Evolutionary conservation across 2,329 filamentous ascomycete species (phyloP).

Genomic region (Knufia petricola): DNA sequence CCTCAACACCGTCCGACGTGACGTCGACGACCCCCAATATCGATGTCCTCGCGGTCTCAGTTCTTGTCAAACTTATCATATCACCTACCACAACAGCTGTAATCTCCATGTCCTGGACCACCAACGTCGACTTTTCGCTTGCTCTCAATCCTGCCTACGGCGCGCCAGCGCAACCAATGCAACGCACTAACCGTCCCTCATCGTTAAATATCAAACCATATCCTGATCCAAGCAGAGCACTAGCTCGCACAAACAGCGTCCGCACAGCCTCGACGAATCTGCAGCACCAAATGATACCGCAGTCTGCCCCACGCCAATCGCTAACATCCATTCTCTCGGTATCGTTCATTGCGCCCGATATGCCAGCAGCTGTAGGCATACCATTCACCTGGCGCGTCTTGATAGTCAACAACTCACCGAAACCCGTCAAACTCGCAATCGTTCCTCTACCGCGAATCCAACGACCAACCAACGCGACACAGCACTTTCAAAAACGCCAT

Average conservation of each 20-base stretch:
- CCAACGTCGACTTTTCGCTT: conserved; percentile 40
- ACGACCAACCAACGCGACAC: conserved; percentile 24
- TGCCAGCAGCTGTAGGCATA: conserved; percentile 39
- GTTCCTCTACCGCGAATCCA: conserved; percentile 37
- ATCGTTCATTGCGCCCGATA: conserved; percentile 45
- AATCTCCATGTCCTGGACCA: conserved; percentile 41
- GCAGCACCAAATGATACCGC: conserved; percentile 4
- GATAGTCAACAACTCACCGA: conserved; percentile 49
- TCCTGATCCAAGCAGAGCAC: not conserved
- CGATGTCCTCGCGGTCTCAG: conserved; percentile 36
- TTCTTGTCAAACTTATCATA: conserved; percentile 35
- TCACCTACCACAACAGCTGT: conserved; percentile 34
- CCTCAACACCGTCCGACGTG: conserved; percentile 15
- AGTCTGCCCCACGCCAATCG: not conserved
- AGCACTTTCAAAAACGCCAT: conserved; percentile 29
- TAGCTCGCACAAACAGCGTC: conserved; percentile 13
- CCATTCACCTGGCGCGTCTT: conserved; percentile 49
- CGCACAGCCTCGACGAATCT: conserved; percentile 11
- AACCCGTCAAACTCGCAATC: conserved; percentile 45
- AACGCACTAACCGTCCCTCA: conserved; percentile 36
- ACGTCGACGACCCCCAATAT: conserved; percentile 25
- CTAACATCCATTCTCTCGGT: conserved; percentile 40
- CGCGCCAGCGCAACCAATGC: conserved; percentile 36
- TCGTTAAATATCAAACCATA: conserved; percentile 6
- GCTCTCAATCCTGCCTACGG: conserved; percentile 39